Conservation (phyloP, 805 yeast species). For the Kuraishia hungarica region DNA sequence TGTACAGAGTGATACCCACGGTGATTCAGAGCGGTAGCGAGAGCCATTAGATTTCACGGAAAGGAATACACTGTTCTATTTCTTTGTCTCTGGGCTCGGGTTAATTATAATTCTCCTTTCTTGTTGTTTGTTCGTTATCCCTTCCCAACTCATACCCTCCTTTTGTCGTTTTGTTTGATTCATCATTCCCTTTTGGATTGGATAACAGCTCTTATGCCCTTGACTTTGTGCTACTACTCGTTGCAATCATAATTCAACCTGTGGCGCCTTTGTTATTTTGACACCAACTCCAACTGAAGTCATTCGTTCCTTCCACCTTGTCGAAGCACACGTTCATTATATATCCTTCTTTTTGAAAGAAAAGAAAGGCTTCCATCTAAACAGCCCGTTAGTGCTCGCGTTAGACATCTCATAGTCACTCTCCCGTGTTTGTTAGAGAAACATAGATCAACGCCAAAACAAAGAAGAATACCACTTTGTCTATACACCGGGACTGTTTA, state of each 20-base stretch:
- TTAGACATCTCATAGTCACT: no score
- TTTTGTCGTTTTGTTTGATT: no score
- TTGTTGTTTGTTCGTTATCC: neutral
- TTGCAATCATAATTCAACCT: no score
- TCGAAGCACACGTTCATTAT: neutral
- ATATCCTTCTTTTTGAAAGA: neutral
- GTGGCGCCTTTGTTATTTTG: neutral
- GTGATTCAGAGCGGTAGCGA: neutral
- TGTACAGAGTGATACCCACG: neutral
- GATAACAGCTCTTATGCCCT: no score
- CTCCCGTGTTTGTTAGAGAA: neutral
- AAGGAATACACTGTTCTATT: neutral
- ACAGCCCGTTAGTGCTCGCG: neutral
- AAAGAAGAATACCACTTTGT: no score
- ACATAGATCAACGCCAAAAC: no score
- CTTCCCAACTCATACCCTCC: no score
- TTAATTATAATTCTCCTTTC: neutral
- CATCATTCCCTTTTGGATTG: no score
- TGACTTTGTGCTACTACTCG: no score
- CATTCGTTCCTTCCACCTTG: neutral
- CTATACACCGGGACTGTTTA: neutral
- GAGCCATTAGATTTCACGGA: neutral
- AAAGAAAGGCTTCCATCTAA: neutral
- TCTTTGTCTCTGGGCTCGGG: no score
- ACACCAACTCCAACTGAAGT: neutral